Percentiles rank a stretch among this genome's conserved stretches.
Evolutionary conservation across 306 rosid species (phyloP).

Genomic region (Dryas drummondii): DNA sequence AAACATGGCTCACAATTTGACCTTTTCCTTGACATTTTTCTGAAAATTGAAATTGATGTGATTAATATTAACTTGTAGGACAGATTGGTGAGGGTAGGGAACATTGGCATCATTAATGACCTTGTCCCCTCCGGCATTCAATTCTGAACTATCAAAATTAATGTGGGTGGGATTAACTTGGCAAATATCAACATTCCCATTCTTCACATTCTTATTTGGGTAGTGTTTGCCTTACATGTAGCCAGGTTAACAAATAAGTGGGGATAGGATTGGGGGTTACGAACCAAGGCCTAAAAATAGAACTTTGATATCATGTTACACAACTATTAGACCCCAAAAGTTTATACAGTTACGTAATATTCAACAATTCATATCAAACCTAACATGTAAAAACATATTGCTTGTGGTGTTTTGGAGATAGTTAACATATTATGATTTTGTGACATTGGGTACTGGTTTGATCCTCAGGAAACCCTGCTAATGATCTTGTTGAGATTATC

Average conservation of each 20-base stretch:
- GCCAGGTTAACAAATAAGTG: no score
- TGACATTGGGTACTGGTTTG: conserved; percentile 15
- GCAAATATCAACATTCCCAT: neutral
- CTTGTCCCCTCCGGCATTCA: neutral
- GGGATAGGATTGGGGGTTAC: no score
- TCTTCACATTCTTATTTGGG: neutral
- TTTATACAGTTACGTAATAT: no score
- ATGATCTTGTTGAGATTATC: conserved; percentile 67
- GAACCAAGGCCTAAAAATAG: no score
- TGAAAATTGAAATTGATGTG: neutral
- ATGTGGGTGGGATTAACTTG: neutral
- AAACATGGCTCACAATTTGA: neutral
- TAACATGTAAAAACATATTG: neutral
- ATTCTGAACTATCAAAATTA: neutral
- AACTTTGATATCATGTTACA: no score
- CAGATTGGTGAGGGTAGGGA: neutral
- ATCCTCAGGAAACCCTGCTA: conserved; percentile 81
- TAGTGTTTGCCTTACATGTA: neutral
- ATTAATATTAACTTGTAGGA: neutral
- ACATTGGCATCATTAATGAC: neutral
- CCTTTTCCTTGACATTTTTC: neutral
- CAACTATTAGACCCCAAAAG: no score
- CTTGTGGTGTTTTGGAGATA: neutral
- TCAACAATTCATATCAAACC: no score
- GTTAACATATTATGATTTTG: neutral